Percentiles rank a stretch among this genome's conserved stretches.
These are phyloP conservation scores for Cardiospermum halicacabum DNA, from an alignment of 345 rosid species.

Conservation along the genomic window DNA sequence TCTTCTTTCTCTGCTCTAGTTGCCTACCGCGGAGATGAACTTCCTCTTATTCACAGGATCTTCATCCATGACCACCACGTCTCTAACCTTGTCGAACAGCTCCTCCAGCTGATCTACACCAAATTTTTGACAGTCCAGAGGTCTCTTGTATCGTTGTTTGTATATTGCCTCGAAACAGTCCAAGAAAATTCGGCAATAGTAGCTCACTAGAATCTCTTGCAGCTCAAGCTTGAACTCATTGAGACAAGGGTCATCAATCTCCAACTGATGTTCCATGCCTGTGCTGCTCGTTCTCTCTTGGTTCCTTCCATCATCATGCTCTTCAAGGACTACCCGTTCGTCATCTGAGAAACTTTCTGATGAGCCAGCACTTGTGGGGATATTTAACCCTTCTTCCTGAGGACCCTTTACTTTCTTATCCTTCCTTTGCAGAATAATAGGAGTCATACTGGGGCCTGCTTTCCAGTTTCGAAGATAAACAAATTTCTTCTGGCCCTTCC, in stretches of 20 bases:
- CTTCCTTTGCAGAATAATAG: conserved; percentile 42
- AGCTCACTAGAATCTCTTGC: conserved; percentile 86
- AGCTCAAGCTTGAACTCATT: conserved; percentile 76
- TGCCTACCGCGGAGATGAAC: conserved; percentile 40
- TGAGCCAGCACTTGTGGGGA: conserved; percentile 37
- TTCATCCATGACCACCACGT: conserved; percentile 61
- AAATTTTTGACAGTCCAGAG: conserved; percentile 42
- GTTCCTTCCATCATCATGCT: conserved; percentile 29
- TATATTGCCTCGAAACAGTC: conserved; percentile 79
- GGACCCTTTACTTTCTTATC: conserved; percentile 53
- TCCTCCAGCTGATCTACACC: conserved; percentile 75
- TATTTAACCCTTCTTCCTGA: conserved; percentile 30
- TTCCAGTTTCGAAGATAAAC: conserved; percentile 68
- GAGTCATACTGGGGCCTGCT: conserved; percentile 43
- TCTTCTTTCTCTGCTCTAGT: conserved; percentile 21
- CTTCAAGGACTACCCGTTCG: conserved; percentile 45
- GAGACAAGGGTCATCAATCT: conserved; percentile 27
- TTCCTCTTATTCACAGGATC: conserved; percentile 56
- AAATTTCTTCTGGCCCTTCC: conserved; percentile 65
- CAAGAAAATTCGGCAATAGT: conserved; percentile 61
- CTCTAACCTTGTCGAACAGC: conserved; percentile 57
- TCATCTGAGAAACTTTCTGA: conserved; percentile 74
- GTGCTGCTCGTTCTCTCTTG: conserved; percentile 22
- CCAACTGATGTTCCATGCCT: conserved; percentile 21
- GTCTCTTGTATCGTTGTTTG: conserved; percentile 75